Base-by-base conservation (phyloP, 2,329 filamentous ascomycete genomes). In the Botrytis cinerea region DNA sequence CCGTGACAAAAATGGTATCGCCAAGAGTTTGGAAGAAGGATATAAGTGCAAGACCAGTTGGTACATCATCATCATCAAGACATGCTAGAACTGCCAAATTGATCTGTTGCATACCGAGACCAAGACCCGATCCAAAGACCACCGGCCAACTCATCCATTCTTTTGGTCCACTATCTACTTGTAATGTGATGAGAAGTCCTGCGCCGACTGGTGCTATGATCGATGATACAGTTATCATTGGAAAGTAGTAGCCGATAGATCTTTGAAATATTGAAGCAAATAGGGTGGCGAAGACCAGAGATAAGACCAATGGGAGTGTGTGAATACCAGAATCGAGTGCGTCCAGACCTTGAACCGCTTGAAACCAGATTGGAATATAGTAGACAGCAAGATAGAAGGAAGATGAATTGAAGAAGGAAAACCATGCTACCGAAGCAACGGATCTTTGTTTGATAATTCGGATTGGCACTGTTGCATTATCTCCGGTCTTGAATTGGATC, bases 351-450 rank as follows among this genome's bases (percentile, higher is more conserved):
- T 83, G 82, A 74, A 85, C 82, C 8, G 83, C 84, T 75, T 87
- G 84, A 77, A 86, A 86, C 81, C 83, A 86, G 70, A 85, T 82
- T 51, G 87, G 83, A 59, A 85, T 81, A 61, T 83, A 83, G 46
- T 85, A 84, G 74, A 83, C 83, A 72, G 90, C 88, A 72, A 89
- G 51, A 72, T 80, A 83, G 75, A 79, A 80, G 6, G 77, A 66
- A 28, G 75, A 76, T 4, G 76, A 66, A 45, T 83, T 77, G 64
- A 81, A 81, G 62, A 80, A 73, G 4, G 81, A 75, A 74, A 81
- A 83, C 46, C 77, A 77, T 43, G 79, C 75, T 5, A 80, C 81
- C 7, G 78, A 76, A 5, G 78, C 75, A 43, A 85, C 79, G 32
- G 79, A 81, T 4, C 83, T 81, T 59, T 84, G 79, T 16, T 76